Evolutionary conservation across 1,139 yeast genomes (phyloP), one percentile per base, ranked within the genome.

Genomic region (Pneumocystis oryctolagi): DNA sequence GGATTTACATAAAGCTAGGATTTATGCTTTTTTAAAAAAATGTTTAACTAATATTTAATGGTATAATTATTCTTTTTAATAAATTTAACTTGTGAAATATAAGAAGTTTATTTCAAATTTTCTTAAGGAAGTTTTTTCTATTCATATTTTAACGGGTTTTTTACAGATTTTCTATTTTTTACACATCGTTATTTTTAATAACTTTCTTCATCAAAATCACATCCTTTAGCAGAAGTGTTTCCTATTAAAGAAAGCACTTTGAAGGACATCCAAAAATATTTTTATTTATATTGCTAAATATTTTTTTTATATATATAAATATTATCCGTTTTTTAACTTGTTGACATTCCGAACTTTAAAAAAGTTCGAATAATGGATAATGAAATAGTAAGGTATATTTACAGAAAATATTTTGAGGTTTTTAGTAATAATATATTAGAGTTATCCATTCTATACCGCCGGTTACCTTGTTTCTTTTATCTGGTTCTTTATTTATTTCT

Each of bases 391-490:
- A 47, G 55, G 55, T 47, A 47, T 25, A 47, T 25, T 25, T 9
- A n/a, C n/a, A 25, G 6, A 14, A 47, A 47, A 47, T 25, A 47
- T 47, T 2, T 12, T 4, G 5, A 25, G 8, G 3, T 12, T 28
- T 1, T 5, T 25, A 47, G 3, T 25, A 25, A 47, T 9, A 2
- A 20, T 12, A 12, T 47, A 9, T 12, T 47, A 47, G 55, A 47
- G 3, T 47, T 12, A 47, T 47, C 6, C 12, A 12, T 25, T 47
- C 55, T 47, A 47, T 71, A 20, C 73, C 74, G 16, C 70, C 72
- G 3, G 69, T 72, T 31, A 72, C 74, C 1, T 64, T 74, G 63
- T 65, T 68, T n/a, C 61, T 70, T 60, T 66, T 71, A 34, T 62
- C 70, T 16, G 65, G 68, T 47, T 61, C 71, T 1, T 62, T 68